These are phyloP conservation scores for Penicillium glabrum DNA, from an alignment of 2,329 filamentous ascomycete species.

Conservation along the genomic window DNA sequence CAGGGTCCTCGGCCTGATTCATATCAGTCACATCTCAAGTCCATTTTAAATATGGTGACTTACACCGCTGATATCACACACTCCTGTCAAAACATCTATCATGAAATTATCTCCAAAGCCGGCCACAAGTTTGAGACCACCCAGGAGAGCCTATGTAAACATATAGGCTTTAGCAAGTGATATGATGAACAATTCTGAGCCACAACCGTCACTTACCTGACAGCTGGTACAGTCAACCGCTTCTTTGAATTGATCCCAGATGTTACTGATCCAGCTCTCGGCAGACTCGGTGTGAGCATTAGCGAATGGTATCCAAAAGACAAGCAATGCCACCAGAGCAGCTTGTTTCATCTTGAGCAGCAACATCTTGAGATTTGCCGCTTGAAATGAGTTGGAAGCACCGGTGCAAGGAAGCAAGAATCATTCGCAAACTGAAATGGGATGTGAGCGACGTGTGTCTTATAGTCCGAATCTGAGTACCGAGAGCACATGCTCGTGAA, in stretches of 20 bases:
- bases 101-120: slow-evolving; percentile 46
- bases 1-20: slow-evolving; percentile 50
- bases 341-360: slow-evolving; percentile 12
- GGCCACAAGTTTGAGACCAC: slow-evolving; percentile 47
- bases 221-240: slow-evolving; percentile 34
- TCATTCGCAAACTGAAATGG: background rate
- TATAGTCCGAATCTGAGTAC: background rate
- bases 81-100: slow-evolving; percentile 35
- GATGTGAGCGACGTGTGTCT: background rate
- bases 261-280: slow-evolving; percentile 18
- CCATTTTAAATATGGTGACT: slow-evolving; percentile 1
- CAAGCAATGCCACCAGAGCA: slow-evolving; percentile 9
- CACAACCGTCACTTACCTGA: slow-evolving; percentile 20
- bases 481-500: background rate
- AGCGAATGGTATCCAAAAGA: slow-evolving; percentile 6
- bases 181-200: background rate
- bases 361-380: background rate
- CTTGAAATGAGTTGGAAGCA: background rate
- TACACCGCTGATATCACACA: slow-evolving; percentile 40
- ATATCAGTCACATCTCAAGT: background rate
- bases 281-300: slow-evolving; percentile 9
- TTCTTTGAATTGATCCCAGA: slow-evolving; percentile 33
- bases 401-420: background rate
- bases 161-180: background rate
- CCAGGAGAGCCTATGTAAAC: slow-evolving; percentile 30